These are phyloP conservation scores for Arthromyces matolae DNA, from an alignment of 768 basidiomycete genomes.

Conservation along the genomic window DNA sequence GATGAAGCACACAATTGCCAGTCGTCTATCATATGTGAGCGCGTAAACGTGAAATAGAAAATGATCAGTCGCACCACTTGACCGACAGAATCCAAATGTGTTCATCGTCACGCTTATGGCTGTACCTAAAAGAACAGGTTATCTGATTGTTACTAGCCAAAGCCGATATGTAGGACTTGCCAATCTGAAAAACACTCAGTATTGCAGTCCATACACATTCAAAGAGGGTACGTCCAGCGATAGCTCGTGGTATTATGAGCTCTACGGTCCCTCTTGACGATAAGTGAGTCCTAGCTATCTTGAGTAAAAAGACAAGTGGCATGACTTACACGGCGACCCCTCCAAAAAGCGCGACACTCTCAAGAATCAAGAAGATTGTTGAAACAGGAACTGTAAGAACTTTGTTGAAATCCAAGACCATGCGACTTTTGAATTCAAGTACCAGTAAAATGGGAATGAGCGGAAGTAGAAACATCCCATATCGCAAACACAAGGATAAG, in stretches of 20 bases:
- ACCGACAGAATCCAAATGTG: slow-evolving; percentile 30
- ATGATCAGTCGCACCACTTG: slow-evolving; percentile 27
- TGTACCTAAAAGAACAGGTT: slow-evolving; percentile 33
- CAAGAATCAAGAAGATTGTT: slow-evolving; percentile 46
- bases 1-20: slow-evolving; percentile 46
- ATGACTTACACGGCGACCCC: slow-evolving; percentile 33
- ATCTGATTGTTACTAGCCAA: background rate
- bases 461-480: slow-evolving; percentile 49
- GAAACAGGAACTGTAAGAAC: slow-evolving; percentile 39
- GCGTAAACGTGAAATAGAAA: background rate
- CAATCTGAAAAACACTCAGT: slow-evolving; percentile 46
- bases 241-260: slow-evolving; percentile 30
- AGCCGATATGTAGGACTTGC: slow-evolving; percentile 32
- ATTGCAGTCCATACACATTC: slow-evolving; percentile 58
- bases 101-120: slow-evolving; percentile 45
- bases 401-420: background rate
- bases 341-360: slow-evolving; percentile 36
- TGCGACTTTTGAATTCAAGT: background rate
- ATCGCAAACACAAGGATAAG: slow-evolving; percentile 52
- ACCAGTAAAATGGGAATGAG: slow-evolving; percentile 35
- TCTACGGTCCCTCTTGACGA: slow-evolving; percentile 34
- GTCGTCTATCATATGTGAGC: slow-evolving; percentile 26
- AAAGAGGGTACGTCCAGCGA: slow-evolving; percentile 39
- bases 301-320: background rate
- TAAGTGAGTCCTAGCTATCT: background rate